A percentile compares a stretch with the other conserved stretches of the same genome.
These are phyloP conservation scores for Harringtonia aguacate DNA, from an alignment of 2,329 filamentous ascomycete species.

Conservation along the genomic window DNA sequence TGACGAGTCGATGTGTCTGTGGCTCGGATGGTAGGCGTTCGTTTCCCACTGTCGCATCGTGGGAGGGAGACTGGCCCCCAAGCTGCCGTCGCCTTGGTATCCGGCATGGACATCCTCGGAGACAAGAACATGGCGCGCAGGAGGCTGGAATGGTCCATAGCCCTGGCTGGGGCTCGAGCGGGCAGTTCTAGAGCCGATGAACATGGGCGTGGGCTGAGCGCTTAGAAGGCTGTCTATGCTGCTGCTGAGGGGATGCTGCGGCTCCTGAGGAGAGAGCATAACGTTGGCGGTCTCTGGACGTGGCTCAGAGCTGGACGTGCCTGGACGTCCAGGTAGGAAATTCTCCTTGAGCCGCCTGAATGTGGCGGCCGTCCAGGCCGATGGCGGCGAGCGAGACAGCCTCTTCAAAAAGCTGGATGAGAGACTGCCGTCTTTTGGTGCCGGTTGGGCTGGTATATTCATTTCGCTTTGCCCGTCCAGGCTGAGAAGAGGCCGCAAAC, in stretches of 20 bases:
- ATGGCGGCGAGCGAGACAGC: constrained; percentile 16
- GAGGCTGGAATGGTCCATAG: constrained; percentile 17
- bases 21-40: constrained; percentile 13
- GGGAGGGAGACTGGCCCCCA: constrained; percentile 1
- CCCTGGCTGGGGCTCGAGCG: constrained; percentile 19
- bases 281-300: not conserved
- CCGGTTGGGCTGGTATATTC: constrained; percentile 9
- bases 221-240: constrained; percentile 9
- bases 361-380: constrained; percentile 21
- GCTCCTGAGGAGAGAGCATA: not conserved
- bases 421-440: constrained; percentile 18
- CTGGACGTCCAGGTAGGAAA: constrained; percentile 6
- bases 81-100: not conserved
- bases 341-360: constrained; percentile 19
- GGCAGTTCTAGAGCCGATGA: constrained; percentile 19
- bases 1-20: constrained; percentile 12
- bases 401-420: constrained; percentile 16
- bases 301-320: not conserved
- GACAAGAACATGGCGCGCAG: constrained; percentile 7
- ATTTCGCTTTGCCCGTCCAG: constrained; percentile 23
- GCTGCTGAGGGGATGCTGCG: not conserved
- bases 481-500: constrained; percentile 18
- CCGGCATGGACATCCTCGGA: not conserved
- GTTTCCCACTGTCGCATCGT: constrained; percentile 18
- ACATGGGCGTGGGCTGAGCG: constrained; percentile 11